Base-by-base conservation (phyloP, 1,284 basidiomycete genomes). In the Cutaneotrichosporon cavernicola region DNA sequence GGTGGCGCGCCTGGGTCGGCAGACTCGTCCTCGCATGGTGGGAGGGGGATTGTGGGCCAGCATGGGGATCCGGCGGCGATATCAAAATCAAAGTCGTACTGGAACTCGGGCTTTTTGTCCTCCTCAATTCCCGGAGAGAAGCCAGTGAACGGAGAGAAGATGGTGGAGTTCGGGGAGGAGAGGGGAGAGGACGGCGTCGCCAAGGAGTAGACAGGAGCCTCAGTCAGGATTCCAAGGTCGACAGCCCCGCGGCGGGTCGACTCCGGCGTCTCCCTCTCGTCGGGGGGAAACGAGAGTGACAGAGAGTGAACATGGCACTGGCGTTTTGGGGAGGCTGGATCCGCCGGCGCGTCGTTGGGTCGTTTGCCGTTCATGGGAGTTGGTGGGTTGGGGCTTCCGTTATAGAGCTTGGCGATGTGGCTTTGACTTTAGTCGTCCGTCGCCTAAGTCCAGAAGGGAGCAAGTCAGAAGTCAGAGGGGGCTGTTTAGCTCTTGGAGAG, bases 21-120 rank as follows among this genome's bases (percentile, higher is more conserved):
- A 16, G 14, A 5, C 49, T 51, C 49, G 9, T 51, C 22, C 49
- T 51, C 49, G 22, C 49, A 51, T 16, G 51, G 51, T 16, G 51
- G 51, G 30, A 53, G 30, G 13, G 51, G 51, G 51, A 53, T 53
- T 8, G 51, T 32, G 1, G 51, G 51, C 30, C 51, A 18, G 51
- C 51, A 31, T 4, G 51, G 51, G 4, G 26, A 31, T 3, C 30
- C 51, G 4, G 26, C 26, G 7, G 30, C 16, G 16, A 18, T 34
- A 31, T 53, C 51, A 31, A 53, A 53, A 10, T 30, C 49, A 31
- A 13, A 8, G 11, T 9, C 34, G 34, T 8, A 36, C 26, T 26
- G 26, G 50, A 51, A 51, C 22, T 22, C 47, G 50, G 22, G 49
- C 11, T 18, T 21, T 26, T 16, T 11, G 14, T 31, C 26, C 5